phyloP scores from a whole-genome alignment of 1,284 basidiomycete species.

The Pseudozyma pruni region DNA sequence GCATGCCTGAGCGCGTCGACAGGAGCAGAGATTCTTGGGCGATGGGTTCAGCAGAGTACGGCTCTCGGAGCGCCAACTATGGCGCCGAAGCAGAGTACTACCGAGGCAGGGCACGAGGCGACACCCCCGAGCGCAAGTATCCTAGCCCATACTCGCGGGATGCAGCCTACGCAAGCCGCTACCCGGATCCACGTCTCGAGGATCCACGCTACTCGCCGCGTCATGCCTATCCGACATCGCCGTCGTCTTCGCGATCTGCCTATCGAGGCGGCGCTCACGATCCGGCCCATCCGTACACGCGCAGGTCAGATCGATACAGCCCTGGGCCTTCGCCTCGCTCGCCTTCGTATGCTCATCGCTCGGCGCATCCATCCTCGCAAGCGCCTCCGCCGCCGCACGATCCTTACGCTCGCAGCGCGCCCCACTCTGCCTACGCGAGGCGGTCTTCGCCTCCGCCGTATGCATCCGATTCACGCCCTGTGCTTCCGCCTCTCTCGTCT shows the following conservation, averaged over 20 bases:
- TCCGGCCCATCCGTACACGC: conserved; percentile 18
- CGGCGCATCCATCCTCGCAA: conserved; percentile 10
- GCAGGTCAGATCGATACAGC: conserved; percentile 39
- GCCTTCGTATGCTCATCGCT: conserved; percentile 37
- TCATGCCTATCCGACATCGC: conserved; percentile 27
- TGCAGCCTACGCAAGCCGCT: conserved; percentile 27
- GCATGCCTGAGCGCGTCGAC: conserved; percentile 27
- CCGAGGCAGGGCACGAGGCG: conserved; percentile 22
- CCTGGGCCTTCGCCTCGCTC: conserved; percentile 32
- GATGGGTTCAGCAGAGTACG: conserved; percentile 15
- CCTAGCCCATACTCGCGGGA: conserved; percentile 30
- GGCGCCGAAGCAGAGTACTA: conserved; percentile 30
- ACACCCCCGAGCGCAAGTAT: conserved; percentile 36
- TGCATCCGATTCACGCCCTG: conserved; percentile 28
- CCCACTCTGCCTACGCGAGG: conserved; percentile 26
- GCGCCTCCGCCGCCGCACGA: conserved; percentile 18
- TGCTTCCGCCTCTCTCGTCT: conserved; percentile 45
- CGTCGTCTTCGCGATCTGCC: conserved; percentile 22
- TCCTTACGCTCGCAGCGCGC: conserved; percentile 24
- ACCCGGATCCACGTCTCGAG: conserved; percentile 24
- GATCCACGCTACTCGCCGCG: conserved; percentile 49
- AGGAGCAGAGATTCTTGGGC: conserved; percentile 20
- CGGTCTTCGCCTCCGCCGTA: conserved; percentile 33
- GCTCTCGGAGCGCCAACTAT: conserved; percentile 7
- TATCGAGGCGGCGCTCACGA: conserved; percentile 28